Evolutionary conservation across 768 basidiomycete genomes (phyloP), one percentile per base, ranked within the genome.

Genomic region (Chalciporus sphaerocephalus): DNA sequence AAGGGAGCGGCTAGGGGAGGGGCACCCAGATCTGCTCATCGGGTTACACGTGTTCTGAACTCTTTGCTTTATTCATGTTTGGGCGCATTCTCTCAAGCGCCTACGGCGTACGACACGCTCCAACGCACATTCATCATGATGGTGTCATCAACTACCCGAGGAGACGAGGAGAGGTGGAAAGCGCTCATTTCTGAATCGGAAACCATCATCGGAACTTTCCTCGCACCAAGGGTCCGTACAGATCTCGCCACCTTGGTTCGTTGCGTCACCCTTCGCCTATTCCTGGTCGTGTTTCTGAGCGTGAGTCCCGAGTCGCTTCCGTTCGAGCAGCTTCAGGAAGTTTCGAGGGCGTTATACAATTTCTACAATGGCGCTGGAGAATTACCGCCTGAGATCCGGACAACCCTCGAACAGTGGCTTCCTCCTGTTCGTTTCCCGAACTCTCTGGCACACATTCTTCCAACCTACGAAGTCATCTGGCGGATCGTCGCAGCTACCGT

Each of bases 381-480:
- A 0, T 68, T 74, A 35, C 62, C 71, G 0, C 18, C 56, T 0
- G 55, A 56, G 1, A 60, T 80, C 5, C 69, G 70, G 38, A 5
- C 36, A 3, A 63, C 64, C 38, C 59, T 82, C 17, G 60, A 66
- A 3, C 55, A 44, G 2, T 73, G 81, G 49, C 48, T 82, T 18
- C 69, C 73, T 25, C 41, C 37, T 1, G 52, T 59, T 1, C 46
- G 22, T 4, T 46, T 55, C 39, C 37, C 28, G 15, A 18, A 28
- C 35, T 74, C 76, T 0, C 59, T 83, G 13, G 70, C 81, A 36
- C 70, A 71, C 45, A 68, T 84, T 44, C 71, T 83, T 35, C 81
- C 81, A 0, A 63, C 75, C 1, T 84, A 78, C 69, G 83, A 84
- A 55, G 78, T 76, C 0, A 60, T 83, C 36, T 83, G 83, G 83